phyloP scores from a whole-genome alignment of 352 stramenopile genomes.

The Phytophthora fragariae region DNA sequence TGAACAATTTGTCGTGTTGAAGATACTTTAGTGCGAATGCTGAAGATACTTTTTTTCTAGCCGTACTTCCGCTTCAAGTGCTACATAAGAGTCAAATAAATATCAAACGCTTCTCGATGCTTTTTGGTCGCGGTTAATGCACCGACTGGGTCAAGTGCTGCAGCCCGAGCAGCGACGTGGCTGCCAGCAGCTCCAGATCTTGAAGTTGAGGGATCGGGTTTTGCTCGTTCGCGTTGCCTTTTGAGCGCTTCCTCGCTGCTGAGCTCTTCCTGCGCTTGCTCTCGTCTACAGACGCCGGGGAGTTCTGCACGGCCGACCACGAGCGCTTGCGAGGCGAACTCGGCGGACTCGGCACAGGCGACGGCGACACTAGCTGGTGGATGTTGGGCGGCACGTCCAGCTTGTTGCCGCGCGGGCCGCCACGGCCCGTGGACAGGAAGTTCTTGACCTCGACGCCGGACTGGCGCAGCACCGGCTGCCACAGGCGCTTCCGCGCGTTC shows the following conservation, averaged over 20 bases:
- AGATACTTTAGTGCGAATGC: slow-evolving; percentile 15
- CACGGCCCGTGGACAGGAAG: slow-evolving; percentile 84
- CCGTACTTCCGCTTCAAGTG: slow-evolving; percentile 32
- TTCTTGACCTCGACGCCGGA: slow-evolving; percentile 92
- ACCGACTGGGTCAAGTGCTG: slow-evolving; percentile 77
- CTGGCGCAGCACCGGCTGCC: slow-evolving; percentile 86
- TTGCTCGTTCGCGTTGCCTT: slow-evolving; percentile 25
- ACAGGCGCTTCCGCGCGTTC: slow-evolving; percentile 88
- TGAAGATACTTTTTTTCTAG: slow-evolving; percentile 38
- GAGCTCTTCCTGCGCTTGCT: slow-evolving; percentile 58
- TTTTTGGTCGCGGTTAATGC: slow-evolving; percentile 46
- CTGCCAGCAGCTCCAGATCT: slow-evolving; percentile 80
- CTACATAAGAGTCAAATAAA: slow-evolving; percentile 49
- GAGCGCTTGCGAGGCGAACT: slow-evolving; percentile 66
- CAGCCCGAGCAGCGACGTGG: slow-evolving; percentile 76
- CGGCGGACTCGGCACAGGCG: slow-evolving; percentile 41
- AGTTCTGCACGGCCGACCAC: slow-evolving; percentile 50
- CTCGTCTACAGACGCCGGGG: slow-evolving; percentile 17
- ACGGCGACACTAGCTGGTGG: slow-evolving; percentile 63
- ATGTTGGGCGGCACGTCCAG: slow-evolving; percentile 75
- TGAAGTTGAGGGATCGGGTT: slow-evolving; percentile 48
- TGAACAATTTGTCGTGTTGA: slow-evolving; percentile 8
- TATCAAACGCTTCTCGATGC: slow-evolving; percentile 40
- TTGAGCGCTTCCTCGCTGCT: slow-evolving; percentile 45
- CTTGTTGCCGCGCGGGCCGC: slow-evolving; percentile 81